phyloP scores from a whole-genome alignment of 2,329 filamentous ascomycete species.

The Ilyonectria mors-panacis region DNA sequence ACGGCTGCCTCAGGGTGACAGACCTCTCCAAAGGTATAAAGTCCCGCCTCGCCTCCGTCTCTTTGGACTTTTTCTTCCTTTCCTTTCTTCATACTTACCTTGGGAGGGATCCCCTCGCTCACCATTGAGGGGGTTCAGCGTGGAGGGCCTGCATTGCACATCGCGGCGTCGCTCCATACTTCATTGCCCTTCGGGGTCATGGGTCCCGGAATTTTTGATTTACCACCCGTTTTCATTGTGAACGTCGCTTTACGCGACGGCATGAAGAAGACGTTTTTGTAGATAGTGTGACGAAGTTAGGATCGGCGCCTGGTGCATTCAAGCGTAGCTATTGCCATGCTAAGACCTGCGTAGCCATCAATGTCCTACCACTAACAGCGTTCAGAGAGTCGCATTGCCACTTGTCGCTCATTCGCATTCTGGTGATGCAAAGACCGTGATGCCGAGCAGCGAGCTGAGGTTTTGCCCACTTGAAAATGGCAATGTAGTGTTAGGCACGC shows the following conservation, averaged over 20 bases:
- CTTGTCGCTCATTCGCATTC: no score
- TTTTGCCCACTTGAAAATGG: no score
- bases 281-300: not conserved
- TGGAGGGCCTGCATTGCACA: constrained; percentile 70
- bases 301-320: no score
- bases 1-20: not conserved
- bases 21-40: constrained; percentile 53
- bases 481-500: no score
- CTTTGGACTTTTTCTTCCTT: constrained; percentile 48
- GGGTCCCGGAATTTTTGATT: constrained; percentile 69
- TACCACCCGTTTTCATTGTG: constrained; percentile 61
- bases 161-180: constrained; percentile 64
- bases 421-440: no score
- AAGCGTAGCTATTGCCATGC: no score
- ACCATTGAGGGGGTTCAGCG: constrained; percentile 60
- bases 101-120: constrained; percentile 62
- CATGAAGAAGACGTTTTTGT: constrained; percentile 59
- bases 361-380: no score
- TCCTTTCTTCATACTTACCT: constrained; percentile 70
- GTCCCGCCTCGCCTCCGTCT: not conserved
- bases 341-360: no score
- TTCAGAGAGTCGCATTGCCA: no score
- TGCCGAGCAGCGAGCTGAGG: no score
- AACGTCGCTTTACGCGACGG: constrained; percentile 54
- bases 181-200: constrained; percentile 70